These are phyloP conservation scores for Penicillium palitans DNA, from an alignment of 2,329 filamentous ascomycete genomes.

Conservation along the genomic window DNA sequence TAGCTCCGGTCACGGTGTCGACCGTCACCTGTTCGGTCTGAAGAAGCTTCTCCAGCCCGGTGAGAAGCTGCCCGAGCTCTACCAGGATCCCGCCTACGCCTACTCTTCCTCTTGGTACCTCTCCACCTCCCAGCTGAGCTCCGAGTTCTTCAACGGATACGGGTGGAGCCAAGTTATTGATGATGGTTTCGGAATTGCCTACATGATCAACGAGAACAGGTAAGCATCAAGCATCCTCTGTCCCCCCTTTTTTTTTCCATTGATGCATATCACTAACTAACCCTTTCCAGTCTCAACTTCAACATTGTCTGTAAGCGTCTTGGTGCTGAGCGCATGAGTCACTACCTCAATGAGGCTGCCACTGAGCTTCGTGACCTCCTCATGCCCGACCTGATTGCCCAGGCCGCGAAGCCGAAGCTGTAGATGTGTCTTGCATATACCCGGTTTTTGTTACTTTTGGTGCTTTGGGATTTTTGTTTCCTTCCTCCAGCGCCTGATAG, in stretches of 20 bases:
- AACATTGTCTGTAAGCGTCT: slow-evolving; percentile 94
- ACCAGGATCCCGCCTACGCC: slow-evolving; percentile 77
- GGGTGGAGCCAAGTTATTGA: slow-evolving; percentile 98
- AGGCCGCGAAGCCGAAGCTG: slow-evolving; percentile 82
- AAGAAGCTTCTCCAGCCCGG: slow-evolving; percentile 83
- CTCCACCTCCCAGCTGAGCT: slow-evolving; percentile 84
- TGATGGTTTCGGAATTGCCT: slow-evolving; percentile 93
- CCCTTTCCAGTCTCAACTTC: slow-evolving; percentile 75
- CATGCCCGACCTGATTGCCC: slow-evolving; percentile 65
- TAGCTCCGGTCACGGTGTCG: slow-evolving; percentile 88
- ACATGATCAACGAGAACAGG: slow-evolving; percentile 99
- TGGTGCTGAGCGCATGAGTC: slow-evolving; percentile 88
- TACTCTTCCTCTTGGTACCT: slow-evolving; percentile 91
- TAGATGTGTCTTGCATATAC: slow-evolving; percentile 48
- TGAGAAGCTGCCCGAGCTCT: slow-evolving; percentile 79
- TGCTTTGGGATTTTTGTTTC: background rate
- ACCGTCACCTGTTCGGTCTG: slow-evolving; percentile 94
- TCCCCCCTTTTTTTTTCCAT: background rate
- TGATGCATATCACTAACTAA: slow-evolving; percentile 12
- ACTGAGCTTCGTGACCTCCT: slow-evolving; percentile 85
- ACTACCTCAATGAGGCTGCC: slow-evolving; percentile 92
- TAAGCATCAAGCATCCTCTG: slow-evolving; percentile 40
- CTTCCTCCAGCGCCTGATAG: slow-evolving; percentile 11
- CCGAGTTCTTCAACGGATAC: slow-evolving; percentile 98
- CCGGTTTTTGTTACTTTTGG: slow-evolving; percentile 4